Evolutionary conservation across 176 grass and related monocot genomes (phyloP).

Genomic region (Microstegium vimineum): DNA sequence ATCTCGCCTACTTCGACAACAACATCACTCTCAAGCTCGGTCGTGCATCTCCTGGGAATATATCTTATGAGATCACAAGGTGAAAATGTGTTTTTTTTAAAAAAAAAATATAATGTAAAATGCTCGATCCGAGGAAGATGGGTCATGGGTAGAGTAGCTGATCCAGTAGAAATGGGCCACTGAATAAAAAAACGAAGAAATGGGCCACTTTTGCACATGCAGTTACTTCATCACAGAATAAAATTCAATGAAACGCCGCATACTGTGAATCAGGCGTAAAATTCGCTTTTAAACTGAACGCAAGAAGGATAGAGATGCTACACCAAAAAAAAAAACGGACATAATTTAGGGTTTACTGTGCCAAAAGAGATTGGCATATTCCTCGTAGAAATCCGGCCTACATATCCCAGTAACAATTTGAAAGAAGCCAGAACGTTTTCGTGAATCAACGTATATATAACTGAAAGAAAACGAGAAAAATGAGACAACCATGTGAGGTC

Average conservation of each 20-base stretch:
- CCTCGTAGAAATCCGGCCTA: not conserved
- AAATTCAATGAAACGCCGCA: not conserved
- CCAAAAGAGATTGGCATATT: not conserved
- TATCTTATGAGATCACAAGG: not conserved
- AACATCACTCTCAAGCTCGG: constrained; percentile 66
- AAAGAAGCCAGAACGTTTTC: not conserved
- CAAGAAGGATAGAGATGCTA: not conserved
- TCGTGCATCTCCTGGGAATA: constrained; percentile 48
- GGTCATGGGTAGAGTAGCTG: not conserved
- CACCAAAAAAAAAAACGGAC: not conserved
- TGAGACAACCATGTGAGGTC: constrained; percentile 60
- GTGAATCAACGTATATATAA: not conserved
- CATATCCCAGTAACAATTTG: not conserved
- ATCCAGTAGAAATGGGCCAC: not conserved
- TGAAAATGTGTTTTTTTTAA: not conserved
- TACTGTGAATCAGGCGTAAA: not conserved
- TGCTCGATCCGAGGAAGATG: not conserved
- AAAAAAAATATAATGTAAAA: not conserved
- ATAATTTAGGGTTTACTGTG: not conserved
- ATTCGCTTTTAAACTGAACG: not conserved
- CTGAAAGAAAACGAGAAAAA: not conserved
- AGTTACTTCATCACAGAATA: not conserved
- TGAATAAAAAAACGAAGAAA: not conserved
- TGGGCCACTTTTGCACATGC: not conserved
- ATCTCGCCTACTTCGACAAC: constrained; percentile 61